phyloP scores from a whole-genome alignment of 768 basidiomycete genomes.

The Saitozyma sp. region DNA sequence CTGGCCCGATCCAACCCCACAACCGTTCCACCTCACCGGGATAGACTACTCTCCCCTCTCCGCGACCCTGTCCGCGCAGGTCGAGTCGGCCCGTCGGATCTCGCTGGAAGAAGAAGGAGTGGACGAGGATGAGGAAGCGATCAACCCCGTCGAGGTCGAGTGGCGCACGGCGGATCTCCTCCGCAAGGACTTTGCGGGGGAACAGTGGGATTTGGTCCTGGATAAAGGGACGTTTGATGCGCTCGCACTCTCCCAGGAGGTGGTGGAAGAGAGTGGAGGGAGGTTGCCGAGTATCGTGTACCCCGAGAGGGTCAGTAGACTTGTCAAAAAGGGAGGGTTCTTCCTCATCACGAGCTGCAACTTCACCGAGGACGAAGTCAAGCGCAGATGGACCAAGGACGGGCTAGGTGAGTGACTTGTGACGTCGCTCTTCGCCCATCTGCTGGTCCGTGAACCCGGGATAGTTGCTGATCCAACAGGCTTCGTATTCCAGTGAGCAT shows the following conservation, averaged over 20 bases:
- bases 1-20: slow-evolving; percentile 6
- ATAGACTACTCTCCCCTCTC: slow-evolving; percentile 54
- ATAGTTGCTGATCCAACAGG: slow-evolving; percentile 3
- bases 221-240: slow-evolving; percentile 58
- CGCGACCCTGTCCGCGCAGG: slow-evolving; percentile 44
- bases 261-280: slow-evolving; percentile 30
- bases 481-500: slow-evolving; percentile 18
- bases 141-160: slow-evolving; percentile 34
- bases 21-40: slow-evolving; percentile 51
- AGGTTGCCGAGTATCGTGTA: slow-evolving; percentile 51
- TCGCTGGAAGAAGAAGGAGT: slow-evolving; percentile 20
- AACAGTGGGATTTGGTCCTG: slow-evolving; percentile 53
- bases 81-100: slow-evolving; percentile 32
- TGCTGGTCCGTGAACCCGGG: slow-evolving; percentile 16
- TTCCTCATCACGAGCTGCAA: slow-evolving; percentile 57
- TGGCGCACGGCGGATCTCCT: slow-evolving; percentile 47
- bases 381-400: slow-evolving; percentile 41
- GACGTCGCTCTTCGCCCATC: slow-evolving; percentile 21
- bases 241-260: slow-evolving; percentile 48
- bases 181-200: slow-evolving; percentile 28
- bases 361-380: slow-evolving; percentile 55
- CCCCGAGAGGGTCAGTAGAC: slow-evolving; percentile 44
- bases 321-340: slow-evolving; percentile 50
- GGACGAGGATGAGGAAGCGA: slow-evolving; percentile 40
- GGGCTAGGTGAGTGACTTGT: slow-evolving; percentile 27